These are phyloP conservation scores for Phalaenopsis aphrodite DNA, from an alignment of 106 monocot genomes.

Conservation along the genomic window DNA sequence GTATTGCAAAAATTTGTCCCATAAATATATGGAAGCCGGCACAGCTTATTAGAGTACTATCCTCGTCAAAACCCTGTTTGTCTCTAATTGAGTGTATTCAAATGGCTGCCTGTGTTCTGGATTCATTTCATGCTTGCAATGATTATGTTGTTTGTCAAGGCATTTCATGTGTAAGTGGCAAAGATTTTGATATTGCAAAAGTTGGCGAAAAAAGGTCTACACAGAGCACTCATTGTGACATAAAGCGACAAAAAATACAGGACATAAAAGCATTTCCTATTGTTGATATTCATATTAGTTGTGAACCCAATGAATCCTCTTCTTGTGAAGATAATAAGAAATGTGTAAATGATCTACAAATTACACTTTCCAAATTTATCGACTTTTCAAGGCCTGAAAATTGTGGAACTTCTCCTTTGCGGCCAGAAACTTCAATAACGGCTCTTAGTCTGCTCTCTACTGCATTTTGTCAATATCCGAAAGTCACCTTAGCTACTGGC, in stretches of 20 bases:
- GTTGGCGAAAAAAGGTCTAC: conserved; percentile 55
- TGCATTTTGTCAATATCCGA: conserved; percentile 40
- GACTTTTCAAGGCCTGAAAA: conserved; percentile 27
- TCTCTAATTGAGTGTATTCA: conserved; percentile 65
- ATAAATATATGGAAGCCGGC: conserved; percentile 68
- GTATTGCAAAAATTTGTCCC: conserved; percentile 66
- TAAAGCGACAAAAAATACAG: conserved; percentile 50
- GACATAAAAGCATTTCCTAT: conserved; percentile 10
- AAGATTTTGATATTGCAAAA: conserved; percentile 20
- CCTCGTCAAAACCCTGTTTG: conserved; percentile 49
- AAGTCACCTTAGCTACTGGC: conserved; percentile 25
- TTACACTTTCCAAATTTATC: conserved; percentile 39
- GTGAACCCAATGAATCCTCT: conserved; percentile 11
- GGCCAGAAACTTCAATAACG: conserved; percentile 40
- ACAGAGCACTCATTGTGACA: conserved; percentile 11
- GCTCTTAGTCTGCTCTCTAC: conserved; percentile 60
- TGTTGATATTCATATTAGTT: conserved; percentile 7
- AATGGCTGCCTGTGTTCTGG: conserved; percentile 39
- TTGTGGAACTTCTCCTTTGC: conserved; percentile 17
- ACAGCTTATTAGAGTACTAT: conserved; percentile 49
- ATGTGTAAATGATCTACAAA: conserved; percentile 26
- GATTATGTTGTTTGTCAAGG: conserved; percentile 10
- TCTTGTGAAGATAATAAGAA: conserved; percentile 17
- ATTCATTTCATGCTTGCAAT: conserved; percentile 23
- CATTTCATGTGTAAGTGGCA: conserved; percentile 11